phyloP scores from a whole-genome alignment of 2,329 filamentous ascomycete genomes.

The Botrytis medusae region DNA sequence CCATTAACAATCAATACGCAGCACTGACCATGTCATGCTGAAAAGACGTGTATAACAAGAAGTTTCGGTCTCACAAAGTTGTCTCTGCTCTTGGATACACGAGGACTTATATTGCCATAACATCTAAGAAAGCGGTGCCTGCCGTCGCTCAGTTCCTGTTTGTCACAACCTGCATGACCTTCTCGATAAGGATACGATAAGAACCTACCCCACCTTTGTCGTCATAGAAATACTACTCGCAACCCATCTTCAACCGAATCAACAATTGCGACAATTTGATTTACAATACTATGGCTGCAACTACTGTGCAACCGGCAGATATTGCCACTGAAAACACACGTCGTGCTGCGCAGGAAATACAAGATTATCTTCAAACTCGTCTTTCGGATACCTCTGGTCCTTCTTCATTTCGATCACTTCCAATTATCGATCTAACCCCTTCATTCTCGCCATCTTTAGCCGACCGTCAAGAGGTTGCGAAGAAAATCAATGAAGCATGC shows the following conservation, averaged over 20 bases:
- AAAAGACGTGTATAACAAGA: not conserved
- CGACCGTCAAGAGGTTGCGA: slow-evolving; percentile 33
- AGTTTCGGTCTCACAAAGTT: not conserved
- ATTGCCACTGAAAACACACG: not conserved
- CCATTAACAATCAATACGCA: not conserved
- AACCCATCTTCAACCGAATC: not conserved
- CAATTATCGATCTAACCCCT: slow-evolving; percentile 37
- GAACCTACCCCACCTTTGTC: not conserved
- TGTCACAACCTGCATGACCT: not conserved
- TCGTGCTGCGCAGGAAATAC: slow-evolving; percentile 34
- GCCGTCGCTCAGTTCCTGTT: not conserved
- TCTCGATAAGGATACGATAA: slow-evolving; percentile 13
- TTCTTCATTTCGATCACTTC: slow-evolving; percentile 34
- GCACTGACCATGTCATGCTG: not conserved
- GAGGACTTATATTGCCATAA: not conserved
- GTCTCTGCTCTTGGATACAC: not conserved
- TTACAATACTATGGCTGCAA: not conserved
- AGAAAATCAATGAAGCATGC: slow-evolving; percentile 36
- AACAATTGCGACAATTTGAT: not conserved
- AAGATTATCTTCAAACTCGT: slow-evolving; percentile 34
- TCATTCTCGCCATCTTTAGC: slow-evolving; percentile 35
- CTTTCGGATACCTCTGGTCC: slow-evolving; percentile 27
- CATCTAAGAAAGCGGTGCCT: not conserved
- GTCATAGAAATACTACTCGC: not conserved
- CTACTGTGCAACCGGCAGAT: not conserved